Base-by-base conservation (phyloP, 2,329 filamentous ascomycete genomes). In the Fusarium sp. region DNA sequence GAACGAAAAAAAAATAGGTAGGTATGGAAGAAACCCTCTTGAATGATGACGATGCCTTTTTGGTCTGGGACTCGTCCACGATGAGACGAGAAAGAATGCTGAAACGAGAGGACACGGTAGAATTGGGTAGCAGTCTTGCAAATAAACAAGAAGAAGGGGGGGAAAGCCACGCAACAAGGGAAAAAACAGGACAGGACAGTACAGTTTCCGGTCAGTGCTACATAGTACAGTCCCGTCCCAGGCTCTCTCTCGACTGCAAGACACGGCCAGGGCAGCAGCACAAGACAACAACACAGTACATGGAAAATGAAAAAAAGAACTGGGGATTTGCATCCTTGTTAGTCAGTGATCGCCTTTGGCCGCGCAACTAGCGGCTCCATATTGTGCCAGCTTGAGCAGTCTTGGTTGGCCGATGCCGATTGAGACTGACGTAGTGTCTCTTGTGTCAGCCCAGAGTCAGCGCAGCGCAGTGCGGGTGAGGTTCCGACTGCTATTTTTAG, bases 281-380 rank as follows among this genome's bases (percentile, higher is more conserved):
- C 6, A 31, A 29, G 36, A 50, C 26, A 35, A 15, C 35, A 48
- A 50, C 45, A 54, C 51, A 54, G 51, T 54, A 13, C 19, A 19
- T 19, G 19, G 19, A 38, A 19, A 58, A 26, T 42, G n/a, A 41
- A 58, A 34, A 32, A 25, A 29, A 28, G 15, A 48, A 57, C 42
- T 47, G 31, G 29, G 51, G 53, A 42, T 44, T 28, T 35, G 35
- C 39, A 64, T 64, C 61, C 47, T 58, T 31, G 52, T 49, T 64
- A 13, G 59, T 40, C 31, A 50, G 44, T 48, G 56, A 62, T 65
- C 57, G 49, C n/a, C 22, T 43, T 47, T 35, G 41, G 54, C 43
- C 57, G 52, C 47, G 51, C 54, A 65, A 59, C 62, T 53, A 58
- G 41, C 26, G 43, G 54, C 62, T 44, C 62, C 62, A 65, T 56